Evolutionary conservation across 2,329 filamentous ascomycete genomes (phyloP).

Genomic region (Blastomyces parvus): DNA sequence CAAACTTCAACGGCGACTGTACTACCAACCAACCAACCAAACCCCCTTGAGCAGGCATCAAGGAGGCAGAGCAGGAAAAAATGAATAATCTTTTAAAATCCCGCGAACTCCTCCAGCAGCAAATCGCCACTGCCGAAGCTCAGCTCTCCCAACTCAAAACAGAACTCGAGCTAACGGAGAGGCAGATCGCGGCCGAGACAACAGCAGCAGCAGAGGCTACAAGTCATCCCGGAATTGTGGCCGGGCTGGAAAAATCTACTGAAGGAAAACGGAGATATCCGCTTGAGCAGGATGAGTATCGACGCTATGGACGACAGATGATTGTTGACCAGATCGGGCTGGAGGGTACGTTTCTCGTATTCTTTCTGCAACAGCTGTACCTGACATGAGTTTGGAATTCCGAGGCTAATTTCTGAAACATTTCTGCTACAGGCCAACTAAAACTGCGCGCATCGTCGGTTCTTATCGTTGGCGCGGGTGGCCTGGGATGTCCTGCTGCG

Average conservation of each 20-base stretch:
- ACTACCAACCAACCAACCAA: neutral
- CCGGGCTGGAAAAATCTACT: neutral
- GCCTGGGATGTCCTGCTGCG: slow-evolving; percentile 82
- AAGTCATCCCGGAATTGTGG: neutral
- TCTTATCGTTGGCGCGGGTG: slow-evolving; percentile 77
- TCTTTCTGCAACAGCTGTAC: neutral
- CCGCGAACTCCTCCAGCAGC: slow-evolving; percentile 15
- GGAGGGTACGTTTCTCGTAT: slow-evolving; percentile 47
- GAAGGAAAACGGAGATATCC: slow-evolving; percentile 51
- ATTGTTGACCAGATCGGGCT: slow-evolving; percentile 76
- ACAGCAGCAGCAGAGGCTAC: slow-evolving; percentile 16
- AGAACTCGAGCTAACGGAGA: slow-evolving; percentile 21
- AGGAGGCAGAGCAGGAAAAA: neutral
- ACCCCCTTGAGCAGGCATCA: neutral
- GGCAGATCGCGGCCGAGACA: slow-evolving; percentile 22
- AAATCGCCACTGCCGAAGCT: slow-evolving; percentile 31
- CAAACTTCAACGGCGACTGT: neutral
- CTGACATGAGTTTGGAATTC: neutral
- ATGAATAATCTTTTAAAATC: slow-evolving; percentile 8
- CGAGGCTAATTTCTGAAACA: neutral
- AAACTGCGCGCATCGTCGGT: slow-evolving; percentile 60
- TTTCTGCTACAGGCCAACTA: slow-evolving; percentile 55
- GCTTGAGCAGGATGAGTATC: slow-evolving; percentile 63
- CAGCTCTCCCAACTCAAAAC: slow-evolving; percentile 28
- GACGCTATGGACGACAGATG: slow-evolving; percentile 80